Evolutionary conservation across 441 rosid species (phyloP).

Genomic region (Syzygium syzygioides): DNA sequence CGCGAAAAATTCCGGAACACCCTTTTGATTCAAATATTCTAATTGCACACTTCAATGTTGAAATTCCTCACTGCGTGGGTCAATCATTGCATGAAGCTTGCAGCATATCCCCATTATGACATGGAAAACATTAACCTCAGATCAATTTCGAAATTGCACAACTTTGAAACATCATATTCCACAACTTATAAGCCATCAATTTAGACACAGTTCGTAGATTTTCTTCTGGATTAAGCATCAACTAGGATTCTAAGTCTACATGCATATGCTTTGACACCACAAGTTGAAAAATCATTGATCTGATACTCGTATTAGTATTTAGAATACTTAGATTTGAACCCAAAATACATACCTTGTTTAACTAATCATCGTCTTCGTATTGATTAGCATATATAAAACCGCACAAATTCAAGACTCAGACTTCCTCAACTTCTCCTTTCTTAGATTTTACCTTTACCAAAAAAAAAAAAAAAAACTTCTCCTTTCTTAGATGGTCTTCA

Average conservation of each 20-base stretch:
- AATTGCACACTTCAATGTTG: background rate
- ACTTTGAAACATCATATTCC: background rate
- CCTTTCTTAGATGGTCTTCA: background rate
- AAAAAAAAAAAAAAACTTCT: no score
- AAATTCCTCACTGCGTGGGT: background rate
- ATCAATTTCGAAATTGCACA: background rate
- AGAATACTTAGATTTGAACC: background rate
- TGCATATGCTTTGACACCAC: background rate
- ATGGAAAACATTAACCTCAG: background rate
- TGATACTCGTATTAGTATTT: background rate
- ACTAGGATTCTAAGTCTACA: background rate
- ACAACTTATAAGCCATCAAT: background rate
- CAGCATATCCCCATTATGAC: background rate
- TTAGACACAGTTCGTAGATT: background rate
- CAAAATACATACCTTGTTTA: background rate
- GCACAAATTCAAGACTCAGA: background rate
- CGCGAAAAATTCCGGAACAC: background rate
- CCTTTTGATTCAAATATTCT: background rate
- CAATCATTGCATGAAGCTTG: background rate
- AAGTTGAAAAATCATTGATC: background rate
- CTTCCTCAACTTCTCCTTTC: background rate
- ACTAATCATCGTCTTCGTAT: no score
- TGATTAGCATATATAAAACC: background rate
- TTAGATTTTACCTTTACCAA: no score
- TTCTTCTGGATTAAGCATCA: background rate